Evolutionary conservation across 352 stramenopile genomes (phyloP).

Genomic region (Discostella stelligera): DNA sequence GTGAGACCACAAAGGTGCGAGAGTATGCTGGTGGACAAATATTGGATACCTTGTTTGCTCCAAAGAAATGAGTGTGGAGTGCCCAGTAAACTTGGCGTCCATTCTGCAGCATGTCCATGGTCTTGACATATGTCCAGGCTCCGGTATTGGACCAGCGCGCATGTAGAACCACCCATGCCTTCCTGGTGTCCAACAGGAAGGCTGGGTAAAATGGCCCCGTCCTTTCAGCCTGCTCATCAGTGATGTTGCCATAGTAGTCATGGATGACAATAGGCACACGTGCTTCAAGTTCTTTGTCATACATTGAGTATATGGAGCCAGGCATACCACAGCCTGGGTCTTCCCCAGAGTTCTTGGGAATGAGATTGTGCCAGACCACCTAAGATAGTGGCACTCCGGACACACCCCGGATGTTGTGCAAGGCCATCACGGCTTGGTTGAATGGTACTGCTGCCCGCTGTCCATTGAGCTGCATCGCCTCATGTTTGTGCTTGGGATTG

Average conservation of each 20-base stretch:
- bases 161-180: neutral
- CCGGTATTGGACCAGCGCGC: neutral
- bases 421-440: too few species aligned
- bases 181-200: neutral
- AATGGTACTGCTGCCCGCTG: too few species aligned
- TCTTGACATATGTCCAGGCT: neutral
- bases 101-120: neutral
- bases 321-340: neutral
- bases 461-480: too few species aligned
- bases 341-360: neutral
- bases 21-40: neutral
- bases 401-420: neutral
- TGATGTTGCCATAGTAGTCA: neutral
- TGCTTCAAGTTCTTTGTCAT: neutral
- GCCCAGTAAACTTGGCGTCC: neutral
- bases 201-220: neutral
- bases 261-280: neutral
- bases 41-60: neutral
- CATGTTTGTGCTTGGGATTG: too few species aligned
- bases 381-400: neutral
- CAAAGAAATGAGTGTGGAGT: neutral
- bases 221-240: neutral
- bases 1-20: neutral
- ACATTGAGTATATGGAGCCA: neutral
- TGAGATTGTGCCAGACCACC: neutral